Evolutionary conservation across 2,329 filamentous ascomycete genomes (phyloP), one percentile per base, ranked within the genome.

Genomic region (Fusarium subtropicale): DNA sequence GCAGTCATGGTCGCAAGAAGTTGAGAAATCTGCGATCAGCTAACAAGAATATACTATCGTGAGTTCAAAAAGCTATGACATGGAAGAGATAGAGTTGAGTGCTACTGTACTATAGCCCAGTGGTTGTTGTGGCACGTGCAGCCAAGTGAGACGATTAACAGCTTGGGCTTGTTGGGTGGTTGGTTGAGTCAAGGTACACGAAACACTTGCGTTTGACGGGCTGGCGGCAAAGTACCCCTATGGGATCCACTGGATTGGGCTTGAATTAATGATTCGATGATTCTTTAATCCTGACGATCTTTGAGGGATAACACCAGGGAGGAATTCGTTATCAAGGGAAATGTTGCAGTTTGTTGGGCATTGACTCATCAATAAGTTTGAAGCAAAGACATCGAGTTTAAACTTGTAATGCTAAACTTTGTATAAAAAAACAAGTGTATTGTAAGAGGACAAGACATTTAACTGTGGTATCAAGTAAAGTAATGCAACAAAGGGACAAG

Each of bases 121-220:
- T 56, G 57, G 51, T 63, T 66, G 56, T 60, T 65, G 68, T 69
- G 72, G 69, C 73, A 75, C 73, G 73, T 75, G 73, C 73, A 62
- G 48, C 51, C 42, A 55, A 30, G 71, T 74, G 71, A 73, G 71
- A 72, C 66, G 62, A 61, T 69, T 66, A 62, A 65, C 41, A 56
- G 46, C 34, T 52, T 60, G 44, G 39, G 42, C 58, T 60, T 72
- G 72, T 74, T 75, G 72, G 71, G 72, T 72, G 69, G 72, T 71
- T 74, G 72, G 68, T 52, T 61, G 60, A 41, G 46, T 28, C 56
- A 59, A 65, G 62, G 61, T 73, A 73, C 71, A 56, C 64, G 51
- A 52, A 60, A 56, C 36, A 38, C 62, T 46, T 41, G 60, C 48
- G 53, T 62, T 52, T 52, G 39, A 56, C 51, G 56, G 53, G 60